A percentile compares a stretch with the other conserved stretches of the same genome.
phyloP scores from a whole-genome alignment of 1,284 basidiomycete genomes.

The Cystobasidiaceae sp. region DNA sequence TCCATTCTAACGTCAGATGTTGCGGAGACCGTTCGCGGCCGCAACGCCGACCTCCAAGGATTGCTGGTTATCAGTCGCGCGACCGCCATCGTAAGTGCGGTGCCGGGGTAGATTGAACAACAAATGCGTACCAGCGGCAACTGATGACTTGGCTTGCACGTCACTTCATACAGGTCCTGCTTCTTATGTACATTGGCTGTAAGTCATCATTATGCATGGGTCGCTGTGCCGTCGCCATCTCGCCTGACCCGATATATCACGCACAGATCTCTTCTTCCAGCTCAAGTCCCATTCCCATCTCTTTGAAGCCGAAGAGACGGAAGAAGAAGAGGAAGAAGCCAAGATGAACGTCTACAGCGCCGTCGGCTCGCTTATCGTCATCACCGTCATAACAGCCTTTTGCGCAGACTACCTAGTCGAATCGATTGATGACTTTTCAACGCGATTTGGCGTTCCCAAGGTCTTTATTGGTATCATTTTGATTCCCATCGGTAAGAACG shows the following conservation, averaged over 20 bases:
- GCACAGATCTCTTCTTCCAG: constrained; percentile 50
- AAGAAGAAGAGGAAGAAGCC: constrained; percentile 54
- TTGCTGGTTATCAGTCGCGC: constrained; percentile 74
- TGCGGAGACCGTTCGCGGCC: constrained; percentile 1
- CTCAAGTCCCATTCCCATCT: constrained; percentile 55
- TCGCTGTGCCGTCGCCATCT: constrained; percentile 23
- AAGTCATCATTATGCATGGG: not conserved
- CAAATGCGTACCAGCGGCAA: no score
- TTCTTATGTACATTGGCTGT: constrained; percentile 72
- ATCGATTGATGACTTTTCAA: constrained; percentile 82
- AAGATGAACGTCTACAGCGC: constrained; percentile 67
- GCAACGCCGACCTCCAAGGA: constrained; percentile 47
- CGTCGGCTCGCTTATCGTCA: constrained; percentile 50
- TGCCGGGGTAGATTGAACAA: no score
- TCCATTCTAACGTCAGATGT: not conserved
- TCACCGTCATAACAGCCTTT: constrained; percentile 77
- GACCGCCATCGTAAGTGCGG: constrained; percentile 58
- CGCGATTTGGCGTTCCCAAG: constrained; percentile 72
- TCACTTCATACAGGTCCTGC: constrained; percentile 52
- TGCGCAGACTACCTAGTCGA: constrained; percentile 75
- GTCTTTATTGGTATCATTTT: constrained; percentile 70
- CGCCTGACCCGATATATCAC: no score
- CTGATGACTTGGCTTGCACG: not conserved
- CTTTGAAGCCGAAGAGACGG: constrained; percentile 52
- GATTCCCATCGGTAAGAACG: constrained; percentile 66